Evolutionary conservation across 2,329 filamentous ascomycete species (phyloP), one percentile per base, ranked within the genome.

Genomic region (Xylariomycetidae sp.): DNA sequence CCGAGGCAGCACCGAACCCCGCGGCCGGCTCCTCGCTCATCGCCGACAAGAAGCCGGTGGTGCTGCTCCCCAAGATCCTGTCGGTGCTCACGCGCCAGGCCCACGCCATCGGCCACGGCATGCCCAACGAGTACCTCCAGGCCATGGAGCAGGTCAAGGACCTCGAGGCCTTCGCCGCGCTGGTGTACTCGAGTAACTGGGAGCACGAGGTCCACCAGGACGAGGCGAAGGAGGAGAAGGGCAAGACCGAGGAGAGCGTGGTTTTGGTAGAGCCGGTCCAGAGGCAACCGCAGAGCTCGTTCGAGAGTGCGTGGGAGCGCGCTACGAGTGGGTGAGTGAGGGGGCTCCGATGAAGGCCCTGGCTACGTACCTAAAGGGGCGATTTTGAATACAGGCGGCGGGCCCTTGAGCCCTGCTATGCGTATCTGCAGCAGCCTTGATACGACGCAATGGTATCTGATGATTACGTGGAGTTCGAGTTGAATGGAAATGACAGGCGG

Each of bases 71-170:
- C 29, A 93, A 86, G 59, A 82, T 93, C 33, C 69, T 98, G 22
- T 93, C 90, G 3, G 82, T 94, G 5, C 75, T 96, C 49, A 92
- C 88, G 24, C 78, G 87, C 46, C 89, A 98, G 64, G 90, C 90
- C 5, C 89, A 95, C 58, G 74, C 70, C 34, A 94, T 98, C 47
- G 90, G 89, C 32, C 81, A 82, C 50, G 85, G 85, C 47, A 74
- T 76, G 61, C 78, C 72, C 37, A 86, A 75, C 58, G 80, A 74
- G 63, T 84, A 84, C 54, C 67, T 84, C 19, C 72, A 79, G 48
- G 76, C 79, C 24, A 86, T 93, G 70, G 86, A 93, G 60, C 61
- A 70, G 33, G 82, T 89, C 24, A 69, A 73, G 18, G 84, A 89
- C 40, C 68, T 93, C 8, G 83, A 89, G 56, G 85, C 82, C 0